Evolutionary conservation across 2,329 filamentous ascomycete species (phyloP), one percentile per base, ranked within the genome.

Genomic region (Cladosporium cucumerinum): DNA sequence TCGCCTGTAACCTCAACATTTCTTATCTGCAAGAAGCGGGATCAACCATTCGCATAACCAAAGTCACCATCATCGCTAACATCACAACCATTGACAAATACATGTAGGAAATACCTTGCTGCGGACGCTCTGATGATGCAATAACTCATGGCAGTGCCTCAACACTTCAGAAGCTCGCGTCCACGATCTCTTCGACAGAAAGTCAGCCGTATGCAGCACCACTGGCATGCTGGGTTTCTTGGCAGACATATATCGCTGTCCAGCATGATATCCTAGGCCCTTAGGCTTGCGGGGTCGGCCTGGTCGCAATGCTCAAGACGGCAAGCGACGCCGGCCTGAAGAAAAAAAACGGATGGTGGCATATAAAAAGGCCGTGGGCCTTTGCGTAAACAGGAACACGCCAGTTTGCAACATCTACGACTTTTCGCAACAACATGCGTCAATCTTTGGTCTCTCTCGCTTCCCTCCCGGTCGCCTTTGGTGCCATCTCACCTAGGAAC

Each of bases 401-500:
- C 21, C 28, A 12, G n/a, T n/a, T 21, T 18, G 26, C 51, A 54
- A 21, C 16, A 54, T 54, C 49, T 23, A 54, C 16, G 14, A 30
- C 8, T 21, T 23, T 11, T 43, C 23, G 18, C 10, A 2, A 8
- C 51, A 52, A 36, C 14, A 61, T 61, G 59, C 59, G 59, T 23
- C 52, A 32, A 6, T n/a, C 30, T 11, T 5, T 61, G 30, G 26
- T 61, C 21, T 39, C 59, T 25, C 14, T 48, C 21, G 48, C 32
- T 10, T 52, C 52, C 23, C 46, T 48, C 7, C 65, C 58, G 32
- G 52, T 55, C 18, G 49, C 46, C 23, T 21, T 52, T 8, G 59
- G 28, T 39, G 48, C 59, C 30, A 39, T 51, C 23, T 32, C 46
- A 23, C 61, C 65, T 11, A 54, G 54, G 26, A 66, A 66, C 26